Evolutionary conservation across 2,329 filamentous ascomycete genomes (phyloP), one percentile per base, ranked within the genome.

Genomic region (Pseudodiploospora longispora): DNA sequence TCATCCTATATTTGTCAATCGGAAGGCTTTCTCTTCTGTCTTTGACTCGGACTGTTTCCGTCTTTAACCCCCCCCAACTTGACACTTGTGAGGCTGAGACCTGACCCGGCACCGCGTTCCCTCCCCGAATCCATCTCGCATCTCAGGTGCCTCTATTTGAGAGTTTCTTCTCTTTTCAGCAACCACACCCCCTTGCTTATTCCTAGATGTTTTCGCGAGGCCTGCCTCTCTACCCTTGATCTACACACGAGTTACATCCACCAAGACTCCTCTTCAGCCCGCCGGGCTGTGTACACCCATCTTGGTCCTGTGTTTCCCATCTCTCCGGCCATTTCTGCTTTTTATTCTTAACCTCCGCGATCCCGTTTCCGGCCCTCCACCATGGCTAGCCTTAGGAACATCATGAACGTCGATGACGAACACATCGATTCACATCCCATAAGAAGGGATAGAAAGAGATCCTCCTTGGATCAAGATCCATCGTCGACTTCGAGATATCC

Each of bases 331-430:
- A 56, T 47, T 48, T 38, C 47, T 48, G 57, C 62, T 63, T 66
- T 65, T 64, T 67, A 60, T 40, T 29, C 36, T 36, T 43, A 29
- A 44, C 38, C 27, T 32, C 33, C 28, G 37, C 40, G 35, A 30
- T 38, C 27, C 46, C 40, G 35, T 43, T 19, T 41, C 61, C 66
- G 61, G 56, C 60, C 55, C 53, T 56, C 60, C 59, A 61, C 60
- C 63, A 77, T 78, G 74, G 67, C 72, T 52, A 75, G 71, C 57
- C 67, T 78, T 52, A 70, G 68, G 55, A 73, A 73, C 55, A 78
- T 78, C 59, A 76, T 78, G 70, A 75, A 77, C 59, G 64, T 67
- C 55, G 70, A 73, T 55, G 71, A 75, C 53, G 72, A 73, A 54
- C 64, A 68, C 50, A 59, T 59, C 47, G 63, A 67, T 51, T 57